phyloP scores from a whole-genome alignment of 2,329 filamentous ascomycete species.

The Diplodia corticola region DNA sequence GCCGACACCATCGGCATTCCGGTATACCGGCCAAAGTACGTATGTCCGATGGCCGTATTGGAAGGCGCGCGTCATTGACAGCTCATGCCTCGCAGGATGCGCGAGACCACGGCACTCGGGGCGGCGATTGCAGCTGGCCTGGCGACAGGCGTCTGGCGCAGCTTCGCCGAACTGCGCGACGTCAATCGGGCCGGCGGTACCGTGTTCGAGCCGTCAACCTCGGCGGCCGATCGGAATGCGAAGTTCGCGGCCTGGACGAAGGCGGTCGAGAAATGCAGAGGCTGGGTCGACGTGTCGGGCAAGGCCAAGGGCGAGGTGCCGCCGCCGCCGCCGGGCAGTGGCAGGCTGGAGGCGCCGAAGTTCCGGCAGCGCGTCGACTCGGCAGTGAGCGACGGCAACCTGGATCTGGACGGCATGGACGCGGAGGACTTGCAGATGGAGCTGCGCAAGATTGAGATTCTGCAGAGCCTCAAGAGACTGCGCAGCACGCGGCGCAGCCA shows the following conservation, averaged over 20 bases:
- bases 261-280: slow-evolving; percentile 71
- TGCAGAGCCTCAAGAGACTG: slow-evolving; percentile 13
- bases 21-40: slow-evolving; percentile 67
- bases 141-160: slow-evolving; percentile 70
- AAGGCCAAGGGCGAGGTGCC: background rate
- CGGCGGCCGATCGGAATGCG: slow-evolving; percentile 52
- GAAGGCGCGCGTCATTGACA: background rate
- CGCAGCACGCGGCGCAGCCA: background rate
- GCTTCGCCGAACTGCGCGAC: slow-evolving; percentile 67
- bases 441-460: slow-evolving; percentile 20
- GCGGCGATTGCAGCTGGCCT: slow-evolving; percentile 81
- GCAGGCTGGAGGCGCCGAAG: slow-evolving; percentile 7
- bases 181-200: slow-evolving; percentile 66
- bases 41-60: background rate
- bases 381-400: slow-evolving; percentile 8
- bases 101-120: slow-evolving; percentile 84
- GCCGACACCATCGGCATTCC: slow-evolving; percentile 82
- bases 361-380: slow-evolving; percentile 6
- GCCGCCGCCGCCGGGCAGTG: too few relatives aligned
- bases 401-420: slow-evolving; percentile 12
- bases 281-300: slow-evolving; percentile 55
- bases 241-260: slow-evolving; percentile 69
- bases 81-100: slow-evolving; percentile 63
- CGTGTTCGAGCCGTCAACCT: slow-evolving; percentile 64
- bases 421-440: slow-evolving; percentile 17